Evolutionary conservation across 257 asterid species (phyloP).

Genomic region (Solanum bukasovii): DNA sequence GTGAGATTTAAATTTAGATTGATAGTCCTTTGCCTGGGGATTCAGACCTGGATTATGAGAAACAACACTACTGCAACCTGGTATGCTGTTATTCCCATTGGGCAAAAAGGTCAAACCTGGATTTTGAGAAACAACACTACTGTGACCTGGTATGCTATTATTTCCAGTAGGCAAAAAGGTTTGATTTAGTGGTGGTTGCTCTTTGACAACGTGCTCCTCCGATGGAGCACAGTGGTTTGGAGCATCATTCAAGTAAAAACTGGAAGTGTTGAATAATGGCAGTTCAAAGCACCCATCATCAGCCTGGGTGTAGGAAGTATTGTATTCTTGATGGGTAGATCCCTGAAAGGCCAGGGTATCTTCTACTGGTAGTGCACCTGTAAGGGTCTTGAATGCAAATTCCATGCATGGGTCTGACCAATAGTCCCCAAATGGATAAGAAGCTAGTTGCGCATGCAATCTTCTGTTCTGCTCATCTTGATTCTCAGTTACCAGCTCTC

Average conservation of each 20-base stretch:
- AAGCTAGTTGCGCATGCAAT: neutral
- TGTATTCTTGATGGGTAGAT: conserved; percentile 4
- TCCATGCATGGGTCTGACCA: conserved; percentile 37
- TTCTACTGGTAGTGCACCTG: conserved; percentile 30
- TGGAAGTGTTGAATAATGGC: conserved; percentile 8
- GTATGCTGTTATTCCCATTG: conserved; percentile 12
- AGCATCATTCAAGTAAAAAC: conserved; percentile 18
- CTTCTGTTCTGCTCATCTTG: conserved; percentile 5
- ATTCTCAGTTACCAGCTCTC: conserved; percentile 1
- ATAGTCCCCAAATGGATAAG: conserved; percentile 18
- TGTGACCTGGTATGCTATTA: conserved; percentile 9
- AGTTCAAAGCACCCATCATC: neutral
- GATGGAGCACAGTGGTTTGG: conserved; percentile 8
- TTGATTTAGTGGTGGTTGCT: conserved; percentile 10
- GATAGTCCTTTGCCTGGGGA: conserved; percentile 23
- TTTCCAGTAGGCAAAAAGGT: conserved; percentile 12
- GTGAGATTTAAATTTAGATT: conserved; percentile 19
- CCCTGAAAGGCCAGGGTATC: conserved; percentile 7
- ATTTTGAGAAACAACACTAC: conserved; percentile 17
- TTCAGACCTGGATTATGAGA: conserved; percentile 17
- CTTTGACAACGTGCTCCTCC: conserved; percentile 3
- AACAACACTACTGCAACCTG: conserved; percentile 13
- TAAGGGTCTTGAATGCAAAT: conserved; percentile 39
- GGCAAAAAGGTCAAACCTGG: conserved; percentile 14
- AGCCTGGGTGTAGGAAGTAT: neutral